Base-by-base conservation (phyloP, 257 asterid genomes). In the Leonotis leonurus region DNA sequence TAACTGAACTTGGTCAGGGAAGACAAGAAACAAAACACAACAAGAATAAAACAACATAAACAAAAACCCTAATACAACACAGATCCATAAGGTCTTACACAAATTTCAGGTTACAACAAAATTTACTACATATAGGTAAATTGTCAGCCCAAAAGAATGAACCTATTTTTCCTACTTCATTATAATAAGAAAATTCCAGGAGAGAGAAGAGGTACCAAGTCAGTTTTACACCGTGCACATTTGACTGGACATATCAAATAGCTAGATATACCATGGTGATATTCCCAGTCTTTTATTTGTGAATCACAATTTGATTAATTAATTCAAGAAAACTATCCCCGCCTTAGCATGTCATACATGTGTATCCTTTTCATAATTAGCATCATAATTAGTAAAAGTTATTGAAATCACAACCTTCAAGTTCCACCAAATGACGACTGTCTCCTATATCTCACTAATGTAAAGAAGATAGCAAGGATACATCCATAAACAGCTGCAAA, bases 401-500 rank as follows among this genome's bases (percentile, higher is more conserved):
- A 43, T 17, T 39, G 64, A 30, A 13, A 33, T 2, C 20, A 2
- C 12, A 46, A 52, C 44, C 59, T 43, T 62, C 18, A 24, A n/a
- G 3, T 66, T 55, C 56, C 26, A 60, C 26, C 25, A 60, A 30
- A 60, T 48, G 45, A 29, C 46, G 58, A 25, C 33, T 49, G 60
- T 52, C 39, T 53, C 29, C 33, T 49, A 56, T 52, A 46, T 53
- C 29, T 30, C 49, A 60, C 1, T 36, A 39, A 36, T 4, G 40
- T 14, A 60, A 29, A 43, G 33, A 50, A 65, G 39, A 52, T 60
- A 40, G 16, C 4, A 75, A 87, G 96, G 97, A 93, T 93, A 93
- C 99, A 89, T 73, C 99, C 99, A 76, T 89, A 93, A 69, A 89
- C 99, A 74, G 80, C 99, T n/a, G 96, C 97, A 75, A 89, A 93